Evolutionary conservation across 2,329 filamentous ascomycete species (phyloP).

Genomic region (Sphaerulina vaccinii): DNA sequence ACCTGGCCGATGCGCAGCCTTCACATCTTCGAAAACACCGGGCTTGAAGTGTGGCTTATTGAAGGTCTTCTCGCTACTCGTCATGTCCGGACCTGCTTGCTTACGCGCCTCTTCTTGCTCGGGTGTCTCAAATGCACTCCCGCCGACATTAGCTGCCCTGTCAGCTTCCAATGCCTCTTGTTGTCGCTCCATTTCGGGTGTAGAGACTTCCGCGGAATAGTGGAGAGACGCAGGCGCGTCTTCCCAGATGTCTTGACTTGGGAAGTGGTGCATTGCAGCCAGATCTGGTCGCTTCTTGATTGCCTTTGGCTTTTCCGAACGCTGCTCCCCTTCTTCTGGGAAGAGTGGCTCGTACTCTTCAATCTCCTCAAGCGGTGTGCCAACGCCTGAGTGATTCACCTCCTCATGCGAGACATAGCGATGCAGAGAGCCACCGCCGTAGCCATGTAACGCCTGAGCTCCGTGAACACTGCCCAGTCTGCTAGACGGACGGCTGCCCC

Average conservation of each 20-base stretch:
- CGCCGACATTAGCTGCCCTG: constrained; percentile 26
- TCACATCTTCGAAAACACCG: constrained; percentile 52
- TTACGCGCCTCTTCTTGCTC: constrained; percentile 52
- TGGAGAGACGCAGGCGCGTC: constrained; percentile 86
- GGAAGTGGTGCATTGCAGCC: constrained; percentile 64
- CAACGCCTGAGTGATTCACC: constrained; percentile 47
- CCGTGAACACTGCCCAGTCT: constrained; percentile 56
- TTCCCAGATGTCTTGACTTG: constrained; percentile 96
- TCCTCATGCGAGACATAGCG: constrained; percentile 56
- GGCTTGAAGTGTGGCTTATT: constrained; percentile 55
- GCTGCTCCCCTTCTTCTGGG: constrained; percentile 66
- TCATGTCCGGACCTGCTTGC: constrained; percentile 37
- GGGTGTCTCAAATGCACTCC: constrained; percentile 46
- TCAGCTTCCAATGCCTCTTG: constrained; percentile 36
- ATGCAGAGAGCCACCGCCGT: constrained; percentile 53
- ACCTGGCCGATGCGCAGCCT: constrained; percentile 55
- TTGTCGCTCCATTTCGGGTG: constrained; percentile 57
- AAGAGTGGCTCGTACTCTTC: constrained; percentile 96
- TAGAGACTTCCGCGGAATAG: constrained; percentile 75
- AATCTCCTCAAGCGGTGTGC: constrained; percentile 78
- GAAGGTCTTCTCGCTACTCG: constrained; percentile 53
- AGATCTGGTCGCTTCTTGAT: constrained; percentile 56
- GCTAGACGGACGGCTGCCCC: constrained; percentile 62
- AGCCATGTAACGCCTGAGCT: constrained; percentile 19
- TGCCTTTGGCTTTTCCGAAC: constrained; percentile 52